phyloP scores from a whole-genome alignment of 176 grass and related monocot genomes.

The Juncus inflexus region DNA sequence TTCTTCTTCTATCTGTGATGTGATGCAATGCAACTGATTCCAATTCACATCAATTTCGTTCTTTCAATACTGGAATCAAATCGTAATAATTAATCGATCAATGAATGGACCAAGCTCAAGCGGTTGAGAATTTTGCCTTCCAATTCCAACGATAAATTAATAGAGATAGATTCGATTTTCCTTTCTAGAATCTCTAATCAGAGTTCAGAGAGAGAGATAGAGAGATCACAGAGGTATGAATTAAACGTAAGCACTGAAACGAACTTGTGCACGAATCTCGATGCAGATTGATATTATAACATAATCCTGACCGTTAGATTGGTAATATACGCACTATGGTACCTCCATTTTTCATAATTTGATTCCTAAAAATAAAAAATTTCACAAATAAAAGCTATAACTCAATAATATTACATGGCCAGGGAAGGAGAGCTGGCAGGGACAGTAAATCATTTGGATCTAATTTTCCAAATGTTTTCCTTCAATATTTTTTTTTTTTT shows the following conservation, averaged over 20 bases:
- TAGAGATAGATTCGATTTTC: not conserved
- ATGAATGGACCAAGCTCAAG: not conserved
- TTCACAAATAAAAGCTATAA: no score
- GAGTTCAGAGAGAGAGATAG: not conserved
- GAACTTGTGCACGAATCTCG: constrained; percentile 26
- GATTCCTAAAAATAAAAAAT: no score
- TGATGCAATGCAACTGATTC: no score
- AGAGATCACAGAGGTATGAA: not conserved
- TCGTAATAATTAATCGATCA: not conserved
- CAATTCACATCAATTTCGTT: no score
- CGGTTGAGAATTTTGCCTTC: not conserved
- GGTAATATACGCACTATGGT: not conserved
- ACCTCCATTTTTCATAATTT: no score
- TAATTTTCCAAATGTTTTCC: no score
- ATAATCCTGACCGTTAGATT: not conserved
- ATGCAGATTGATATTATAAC: constrained; percentile 4
- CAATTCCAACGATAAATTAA: constrained; percentile 7
- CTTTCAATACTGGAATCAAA: not conserved
- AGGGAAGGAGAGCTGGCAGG: no score
- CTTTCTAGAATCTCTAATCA: constrained; percentile 21
- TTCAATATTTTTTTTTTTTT: no score
- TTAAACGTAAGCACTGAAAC: constrained; percentile 10
- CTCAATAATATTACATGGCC: no score
- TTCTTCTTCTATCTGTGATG: not conserved
- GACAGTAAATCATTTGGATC: no score